phyloP scores from a whole-genome alignment of 768 basidiomycete species.

The Lenzites betulinus region DNA sequence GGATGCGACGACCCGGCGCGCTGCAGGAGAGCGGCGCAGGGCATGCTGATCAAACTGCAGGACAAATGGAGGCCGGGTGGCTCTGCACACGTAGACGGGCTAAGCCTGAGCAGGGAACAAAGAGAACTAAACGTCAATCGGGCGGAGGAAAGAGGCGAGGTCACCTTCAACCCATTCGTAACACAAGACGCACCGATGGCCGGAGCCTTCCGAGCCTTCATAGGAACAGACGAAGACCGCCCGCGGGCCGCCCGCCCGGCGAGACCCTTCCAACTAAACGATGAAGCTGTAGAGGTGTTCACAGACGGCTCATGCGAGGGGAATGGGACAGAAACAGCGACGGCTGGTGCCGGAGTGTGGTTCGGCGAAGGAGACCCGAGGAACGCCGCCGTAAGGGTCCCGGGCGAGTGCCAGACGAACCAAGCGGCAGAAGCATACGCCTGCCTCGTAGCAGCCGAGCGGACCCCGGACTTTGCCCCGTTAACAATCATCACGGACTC shows the following conservation, averaged over 20 bases:
- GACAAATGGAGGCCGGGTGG: too few relatives aligned
- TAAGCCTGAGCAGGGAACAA: not conserved
- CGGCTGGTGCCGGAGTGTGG: not conserved
- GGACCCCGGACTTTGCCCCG: not conserved
- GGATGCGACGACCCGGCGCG: too few relatives aligned
- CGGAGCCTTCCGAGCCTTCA: not conserved
- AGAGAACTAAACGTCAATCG: not conserved
- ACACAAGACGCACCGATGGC: not conserved
- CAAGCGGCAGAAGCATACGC: slow-evolving; percentile 22
- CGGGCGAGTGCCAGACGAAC: not conserved
- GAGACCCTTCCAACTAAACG: not conserved
- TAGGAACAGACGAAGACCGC: not conserved
- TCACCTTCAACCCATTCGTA: not conserved
- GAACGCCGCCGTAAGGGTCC: not conserved
- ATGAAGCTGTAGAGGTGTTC: not conserved
- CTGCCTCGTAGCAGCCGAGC: slow-evolving; percentile 1
- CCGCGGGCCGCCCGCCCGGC: not conserved
- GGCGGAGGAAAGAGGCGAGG: not conserved
- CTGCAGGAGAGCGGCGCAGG: too few relatives aligned
- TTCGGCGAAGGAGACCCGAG: not conserved
- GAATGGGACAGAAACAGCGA: not conserved
- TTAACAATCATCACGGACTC: slow-evolving; percentile 20
- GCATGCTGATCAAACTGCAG: too few relatives aligned
- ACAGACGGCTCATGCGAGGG: not conserved
- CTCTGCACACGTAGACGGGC: too few relatives aligned